These are phyloP conservation scores for Colletotrichum orchidophilum DNA, from an alignment of 2,329 filamentous ascomycete genomes.

Conservation along the genomic window DNA sequence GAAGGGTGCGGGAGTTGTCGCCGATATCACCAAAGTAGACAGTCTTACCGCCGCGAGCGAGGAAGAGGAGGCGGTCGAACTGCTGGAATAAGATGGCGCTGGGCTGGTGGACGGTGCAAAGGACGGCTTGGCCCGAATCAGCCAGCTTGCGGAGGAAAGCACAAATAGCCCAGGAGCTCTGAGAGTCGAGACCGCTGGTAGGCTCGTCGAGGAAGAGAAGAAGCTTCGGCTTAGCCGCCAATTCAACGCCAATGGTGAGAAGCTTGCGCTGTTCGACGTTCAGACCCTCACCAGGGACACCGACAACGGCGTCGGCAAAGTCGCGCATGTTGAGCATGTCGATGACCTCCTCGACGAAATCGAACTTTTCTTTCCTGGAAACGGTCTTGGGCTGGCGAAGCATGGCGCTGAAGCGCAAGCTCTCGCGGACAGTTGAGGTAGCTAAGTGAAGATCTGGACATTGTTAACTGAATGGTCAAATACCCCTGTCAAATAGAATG, in stretches of 20 bases:
- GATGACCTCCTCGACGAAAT: constrained; percentile 72
- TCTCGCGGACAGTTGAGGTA: constrained; percentile 65
- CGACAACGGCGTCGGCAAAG: constrained; percentile 73
- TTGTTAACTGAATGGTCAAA: neutral
- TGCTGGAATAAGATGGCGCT: constrained; percentile 61
- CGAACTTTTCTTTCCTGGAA: constrained; percentile 65
- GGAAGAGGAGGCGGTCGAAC: constrained; percentile 70
- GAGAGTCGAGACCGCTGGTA: constrained; percentile 69
- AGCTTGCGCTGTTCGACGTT: constrained; percentile 71
- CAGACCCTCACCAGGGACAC: constrained; percentile 67
- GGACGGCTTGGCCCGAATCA: constrained; percentile 60
- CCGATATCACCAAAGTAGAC: constrained; percentile 78
- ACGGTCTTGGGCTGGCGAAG: constrained; percentile 65
- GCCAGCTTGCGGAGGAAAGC: constrained; percentile 70
- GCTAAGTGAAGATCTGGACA: constrained; percentile 62
- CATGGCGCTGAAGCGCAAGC: constrained; percentile 64
- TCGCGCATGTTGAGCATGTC: constrained; percentile 74
- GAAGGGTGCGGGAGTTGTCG: constrained; percentile 63
- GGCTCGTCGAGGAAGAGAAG: constrained; percentile 72
- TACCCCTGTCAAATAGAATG: neutral
- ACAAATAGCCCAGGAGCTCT: constrained; percentile 71
- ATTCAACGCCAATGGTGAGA: constrained; percentile 69
- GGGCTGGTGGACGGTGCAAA: constrained; percentile 66
- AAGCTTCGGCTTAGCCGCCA: constrained; percentile 65
- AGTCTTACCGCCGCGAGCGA: constrained; percentile 71